Conservation (phyloP, 345 rosid genomes). For the Eucalyptus coolabah region DNA sequence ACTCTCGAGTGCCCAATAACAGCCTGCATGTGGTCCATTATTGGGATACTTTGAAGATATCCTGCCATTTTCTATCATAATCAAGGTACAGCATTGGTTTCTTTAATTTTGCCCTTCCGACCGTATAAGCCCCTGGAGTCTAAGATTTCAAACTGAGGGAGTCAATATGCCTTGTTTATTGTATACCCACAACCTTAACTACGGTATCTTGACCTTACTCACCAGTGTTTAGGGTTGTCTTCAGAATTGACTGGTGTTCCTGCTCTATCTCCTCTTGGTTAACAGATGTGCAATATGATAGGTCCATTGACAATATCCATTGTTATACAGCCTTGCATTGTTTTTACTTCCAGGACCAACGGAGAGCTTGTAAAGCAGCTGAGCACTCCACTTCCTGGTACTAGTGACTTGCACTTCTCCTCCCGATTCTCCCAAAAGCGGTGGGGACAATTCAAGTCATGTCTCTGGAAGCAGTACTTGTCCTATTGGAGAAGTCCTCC, state of each 20-base stretch:
- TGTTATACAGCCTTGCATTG: neutral
- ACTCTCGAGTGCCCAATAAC: neutral
- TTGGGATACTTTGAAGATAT: neutral
- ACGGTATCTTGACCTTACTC: neutral
- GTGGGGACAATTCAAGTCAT: constrained; percentile 65
- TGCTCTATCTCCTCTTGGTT: neutral
- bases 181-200: neutral
- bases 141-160: neutral
- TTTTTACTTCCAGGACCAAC: constrained; percentile 23
- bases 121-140: neutral
- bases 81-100: neutral
- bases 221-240: neutral
- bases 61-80: neutral
- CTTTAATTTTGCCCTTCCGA: neutral
- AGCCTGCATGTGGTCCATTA: neutral
- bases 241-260: neutral
- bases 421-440: constrained; percentile 38
- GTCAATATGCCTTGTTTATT: neutral
- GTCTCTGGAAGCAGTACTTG: constrained; percentile 65
- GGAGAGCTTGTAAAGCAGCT: constrained; percentile 27
- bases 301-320: neutral
- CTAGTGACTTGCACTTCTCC: constrained; percentile 47
- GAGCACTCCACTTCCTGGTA: constrained; percentile 26
- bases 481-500: constrained; percentile 88
- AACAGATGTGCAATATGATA: neutral